Evolutionary conservation across 768 basidiomycete species (phyloP).

Genomic region (Tricholoma flavovirens): DNA sequence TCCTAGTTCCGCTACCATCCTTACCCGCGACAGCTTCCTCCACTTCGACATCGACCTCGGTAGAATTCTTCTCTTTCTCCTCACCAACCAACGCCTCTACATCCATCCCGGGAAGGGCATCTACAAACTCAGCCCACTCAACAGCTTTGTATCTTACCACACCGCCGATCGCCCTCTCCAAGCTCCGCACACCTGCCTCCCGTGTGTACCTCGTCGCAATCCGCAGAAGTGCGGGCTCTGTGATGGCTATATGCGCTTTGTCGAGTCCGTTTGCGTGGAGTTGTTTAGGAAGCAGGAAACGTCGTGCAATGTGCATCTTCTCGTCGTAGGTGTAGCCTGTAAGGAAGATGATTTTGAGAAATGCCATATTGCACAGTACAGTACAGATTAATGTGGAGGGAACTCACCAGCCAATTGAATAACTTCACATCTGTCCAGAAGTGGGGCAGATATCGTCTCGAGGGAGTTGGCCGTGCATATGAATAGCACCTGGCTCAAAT

Average conservation of each 20-base stretch:
- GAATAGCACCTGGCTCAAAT: conserved; percentile 84
- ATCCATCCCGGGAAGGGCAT: conserved; percentile 24
- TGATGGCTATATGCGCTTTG: conserved; percentile 53
- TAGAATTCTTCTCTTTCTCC: conserved; percentile 15
- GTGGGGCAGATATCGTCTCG: conserved; percentile 82
- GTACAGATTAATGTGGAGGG: background rate
- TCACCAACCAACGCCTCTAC: conserved; percentile 8
- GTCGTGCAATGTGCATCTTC: conserved; percentile 83
- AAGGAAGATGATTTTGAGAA: background rate
- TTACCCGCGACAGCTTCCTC: background rate
- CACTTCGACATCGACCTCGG: conserved; percentile 10
- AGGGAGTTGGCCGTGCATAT: conserved; percentile 90
- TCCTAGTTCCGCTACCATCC: conserved; percentile 13
- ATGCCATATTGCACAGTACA: background rate
- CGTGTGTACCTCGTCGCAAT: conserved; percentile 80
- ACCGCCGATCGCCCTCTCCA: conserved; percentile 82
- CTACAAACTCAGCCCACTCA: conserved; percentile 73
- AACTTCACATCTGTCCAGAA: conserved; percentile 87
- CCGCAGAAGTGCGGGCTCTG: conserved; percentile 62
- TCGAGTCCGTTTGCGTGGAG: conserved; percentile 71
- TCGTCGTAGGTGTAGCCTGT: conserved; percentile 83
- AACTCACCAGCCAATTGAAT: conserved; percentile 68
- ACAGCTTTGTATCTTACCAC: conserved; percentile 93
- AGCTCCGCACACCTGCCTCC: conserved; percentile 88
- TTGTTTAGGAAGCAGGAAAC: conserved; percentile 89